These are phyloP conservation scores for Bocquillonia castaneifolia DNA, from an alignment of 441 rosid species.

Conservation along the genomic window DNA sequence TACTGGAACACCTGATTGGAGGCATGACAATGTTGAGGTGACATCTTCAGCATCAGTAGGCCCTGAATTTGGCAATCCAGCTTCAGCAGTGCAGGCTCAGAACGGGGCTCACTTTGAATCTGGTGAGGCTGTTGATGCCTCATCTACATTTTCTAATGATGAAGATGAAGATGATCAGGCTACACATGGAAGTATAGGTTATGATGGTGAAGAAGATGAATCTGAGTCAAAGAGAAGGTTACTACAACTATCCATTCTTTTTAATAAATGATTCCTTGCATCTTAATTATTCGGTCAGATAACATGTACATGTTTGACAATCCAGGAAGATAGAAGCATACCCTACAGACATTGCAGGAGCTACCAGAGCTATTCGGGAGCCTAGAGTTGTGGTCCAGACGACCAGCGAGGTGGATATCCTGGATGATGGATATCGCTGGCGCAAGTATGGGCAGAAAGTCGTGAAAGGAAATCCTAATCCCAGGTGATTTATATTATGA, in stretches of 20 bases:
- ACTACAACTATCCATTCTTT: not conserved
- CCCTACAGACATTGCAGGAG: slow-evolving; percentile 64
- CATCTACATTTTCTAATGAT: slow-evolving; percentile 47
- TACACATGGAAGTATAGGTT: slow-evolving; percentile 42
- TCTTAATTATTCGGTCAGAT: not conserved
- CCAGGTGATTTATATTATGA: slow-evolving; percentile 44
- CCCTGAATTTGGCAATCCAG: slow-evolving; percentile 44
- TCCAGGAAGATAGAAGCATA: slow-evolving; percentile 56
- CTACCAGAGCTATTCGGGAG: slow-evolving; percentile 84
- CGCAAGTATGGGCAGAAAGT: slow-evolving; percentile 99
- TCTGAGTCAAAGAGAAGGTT: slow-evolving; percentile 66
- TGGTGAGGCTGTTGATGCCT: slow-evolving; percentile 52
- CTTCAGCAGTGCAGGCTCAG: slow-evolving; percentile 33
- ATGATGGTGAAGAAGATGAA: slow-evolving; percentile 55
- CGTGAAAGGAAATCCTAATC: slow-evolving; percentile 95
- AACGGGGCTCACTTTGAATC: slow-evolving; percentile 40
- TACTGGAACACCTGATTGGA: slow-evolving; percentile 42
- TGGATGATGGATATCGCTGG: slow-evolving; percentile 98
- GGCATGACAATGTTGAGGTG: slow-evolving; percentile 62
- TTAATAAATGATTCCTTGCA: not conserved
- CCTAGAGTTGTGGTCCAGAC: slow-evolving; percentile 98
- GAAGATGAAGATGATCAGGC: slow-evolving; percentile 61
- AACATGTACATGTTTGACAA: slow-evolving; percentile 19
- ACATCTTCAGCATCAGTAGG: slow-evolving; percentile 42
- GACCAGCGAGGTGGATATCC: slow-evolving; percentile 86